A percentile compares a stretch with the other conserved stretches of the same genome.
Conservation (phyloP, 345 rosid species). For the Gossypium thurberi region DNA sequence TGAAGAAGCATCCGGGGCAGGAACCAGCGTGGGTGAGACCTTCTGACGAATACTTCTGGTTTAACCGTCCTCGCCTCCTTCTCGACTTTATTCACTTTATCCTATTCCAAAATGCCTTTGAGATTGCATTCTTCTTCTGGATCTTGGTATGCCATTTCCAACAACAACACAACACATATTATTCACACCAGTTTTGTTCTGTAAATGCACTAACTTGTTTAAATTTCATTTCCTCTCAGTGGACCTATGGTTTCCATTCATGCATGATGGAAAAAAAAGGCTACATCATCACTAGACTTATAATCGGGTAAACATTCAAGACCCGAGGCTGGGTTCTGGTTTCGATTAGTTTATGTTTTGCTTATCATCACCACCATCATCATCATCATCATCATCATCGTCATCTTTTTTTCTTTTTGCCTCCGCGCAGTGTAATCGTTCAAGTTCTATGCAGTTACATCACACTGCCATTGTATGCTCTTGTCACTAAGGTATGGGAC, state of each 20-base stretch:
- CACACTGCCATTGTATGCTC: conserved; percentile 72
- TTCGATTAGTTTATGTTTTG: background rate
- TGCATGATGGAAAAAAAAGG: conserved; percentile 74
- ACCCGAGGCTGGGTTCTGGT: background rate
- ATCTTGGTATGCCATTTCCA: conserved; percentile 42
- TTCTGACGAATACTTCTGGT: conserved; percentile 82
- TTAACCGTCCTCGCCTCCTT: conserved; percentile 41
- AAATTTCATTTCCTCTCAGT: background rate
- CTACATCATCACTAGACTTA: conserved; percentile 58
- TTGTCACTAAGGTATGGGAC: conserved; percentile 56
- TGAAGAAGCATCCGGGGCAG: conserved; percentile 1
- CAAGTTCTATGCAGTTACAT: conserved; percentile 92
- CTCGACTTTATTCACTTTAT: conserved; percentile 72
- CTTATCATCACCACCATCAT: background rate
- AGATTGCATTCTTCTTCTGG: conserved; percentile 91
- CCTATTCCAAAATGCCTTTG: conserved; percentile 81
- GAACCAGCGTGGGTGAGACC: conserved; percentile 53
- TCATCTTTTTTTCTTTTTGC: background rate
- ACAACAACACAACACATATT: background rate
- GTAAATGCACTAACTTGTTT: background rate
- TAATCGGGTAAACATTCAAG: conserved; percentile 50
- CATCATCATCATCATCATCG: too few species aligned
- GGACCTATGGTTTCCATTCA: conserved; percentile 30
- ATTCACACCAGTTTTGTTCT: background rate
- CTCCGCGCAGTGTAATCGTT: conserved; percentile 55